Evolutionary conservation across 2,329 filamentous ascomycete species (phyloP).

Genomic region (Fusarium tanahbumbuense): DNA sequence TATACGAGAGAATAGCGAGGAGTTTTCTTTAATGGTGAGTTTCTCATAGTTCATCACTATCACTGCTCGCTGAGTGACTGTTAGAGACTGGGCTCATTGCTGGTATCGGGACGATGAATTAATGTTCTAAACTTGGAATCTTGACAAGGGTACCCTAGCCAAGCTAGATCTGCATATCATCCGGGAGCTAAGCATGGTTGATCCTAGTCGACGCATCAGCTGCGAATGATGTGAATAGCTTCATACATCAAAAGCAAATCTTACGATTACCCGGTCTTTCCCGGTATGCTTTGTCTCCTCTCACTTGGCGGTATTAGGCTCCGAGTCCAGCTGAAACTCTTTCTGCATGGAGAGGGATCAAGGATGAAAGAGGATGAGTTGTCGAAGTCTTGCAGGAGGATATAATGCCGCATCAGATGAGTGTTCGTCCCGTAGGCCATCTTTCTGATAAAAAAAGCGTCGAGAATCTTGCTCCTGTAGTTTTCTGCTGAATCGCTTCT

Average conservation of each 20-base stretch:
- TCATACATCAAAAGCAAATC: constrained; percentile 13
- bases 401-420: constrained; percentile 12
- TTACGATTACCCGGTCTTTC: neutral
- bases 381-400: neutral
- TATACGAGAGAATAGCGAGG: neutral
- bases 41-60: neutral
- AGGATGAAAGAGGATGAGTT: neutral
- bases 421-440: neutral
- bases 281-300: neutral
- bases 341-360: neutral
- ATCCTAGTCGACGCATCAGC: neutral
- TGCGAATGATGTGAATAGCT: neutral
- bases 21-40: accelerated
- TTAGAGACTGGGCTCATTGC: neutral
- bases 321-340: neutral
- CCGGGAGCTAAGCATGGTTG: constrained; percentile 14
- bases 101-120: neutral
- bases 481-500: neutral
- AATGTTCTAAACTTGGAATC: neutral
- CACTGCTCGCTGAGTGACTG: neutral
- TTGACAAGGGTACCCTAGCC: constrained; percentile 2
- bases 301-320: neutral
- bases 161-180: constrained; percentile 15
- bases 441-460: neutral
- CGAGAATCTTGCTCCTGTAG: neutral